phyloP scores from a whole-genome alignment of 2,329 filamentous ascomycete genomes.

The Pseudopyrenochaeta lycopersici region DNA sequence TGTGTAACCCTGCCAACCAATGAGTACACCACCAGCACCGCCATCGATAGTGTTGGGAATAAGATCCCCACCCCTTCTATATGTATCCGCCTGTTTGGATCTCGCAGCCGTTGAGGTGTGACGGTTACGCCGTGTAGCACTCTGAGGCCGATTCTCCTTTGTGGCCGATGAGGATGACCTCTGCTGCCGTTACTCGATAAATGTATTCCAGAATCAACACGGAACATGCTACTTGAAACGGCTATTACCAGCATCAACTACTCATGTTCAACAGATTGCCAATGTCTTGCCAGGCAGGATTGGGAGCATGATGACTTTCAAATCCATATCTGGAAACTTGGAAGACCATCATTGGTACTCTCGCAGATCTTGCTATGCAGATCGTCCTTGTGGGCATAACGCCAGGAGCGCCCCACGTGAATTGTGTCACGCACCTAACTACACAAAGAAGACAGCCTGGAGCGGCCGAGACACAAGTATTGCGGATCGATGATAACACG shows the following conservation, averaged over 20 bases:
- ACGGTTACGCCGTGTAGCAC: constrained; percentile 17
- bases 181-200: not conserved
- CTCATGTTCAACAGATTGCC: no score
- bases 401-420: not conserved
- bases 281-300: no score
- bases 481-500: not conserved
- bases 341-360: not conserved
- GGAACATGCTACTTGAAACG: not conserved
- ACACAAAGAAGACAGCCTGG: not conserved
- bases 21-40: constrained; percentile 4
- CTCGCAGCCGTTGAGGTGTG: constrained; percentile 15
- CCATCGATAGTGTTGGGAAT: constrained; percentile 16
- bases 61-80: constrained; percentile 15
- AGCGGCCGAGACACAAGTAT: not conserved
- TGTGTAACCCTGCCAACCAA: constrained; percentile 9
- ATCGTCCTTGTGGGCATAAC: not conserved
- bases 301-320: not conserved
- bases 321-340: not conserved
- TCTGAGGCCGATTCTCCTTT: constrained; percentile 4
- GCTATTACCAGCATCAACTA: no score
- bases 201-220: not conserved
- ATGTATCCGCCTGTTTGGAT: constrained; percentile 11
- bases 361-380: not conserved
- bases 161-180: not conserved
- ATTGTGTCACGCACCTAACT: not conserved